These are phyloP conservation scores for Prunus salicina DNA, from an alignment of 306 rosid species.

Conservation along the genomic window DNA sequence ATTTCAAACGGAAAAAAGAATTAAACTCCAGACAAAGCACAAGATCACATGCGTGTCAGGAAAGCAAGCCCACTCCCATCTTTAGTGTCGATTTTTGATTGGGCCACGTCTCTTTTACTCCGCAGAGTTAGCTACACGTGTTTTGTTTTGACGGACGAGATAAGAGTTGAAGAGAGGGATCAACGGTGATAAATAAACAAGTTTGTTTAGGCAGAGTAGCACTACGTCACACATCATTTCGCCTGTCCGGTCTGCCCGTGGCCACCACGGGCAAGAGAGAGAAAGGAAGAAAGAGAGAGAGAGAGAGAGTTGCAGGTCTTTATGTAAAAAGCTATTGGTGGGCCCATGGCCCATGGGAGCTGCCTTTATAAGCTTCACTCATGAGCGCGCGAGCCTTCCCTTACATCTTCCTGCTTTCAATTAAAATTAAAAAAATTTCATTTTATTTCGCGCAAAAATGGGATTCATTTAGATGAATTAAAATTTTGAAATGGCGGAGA, in stretches of 20 bases:
- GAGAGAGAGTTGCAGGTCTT: not conserved
- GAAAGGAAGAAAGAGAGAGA: not conserved
- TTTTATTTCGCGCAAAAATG: not conserved
- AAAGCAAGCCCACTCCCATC: constrained; percentile 13
- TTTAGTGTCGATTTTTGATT: constrained; percentile 6
- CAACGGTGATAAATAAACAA: constrained; percentile 17
- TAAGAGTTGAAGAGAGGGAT: not conserved
- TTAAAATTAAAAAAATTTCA: not conserved
- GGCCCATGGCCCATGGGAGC: not conserved
- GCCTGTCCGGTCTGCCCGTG: constrained; percentile 18
- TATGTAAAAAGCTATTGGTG: constrained; percentile 4
- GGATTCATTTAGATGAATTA: not conserved
- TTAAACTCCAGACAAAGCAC: constrained; percentile 7
- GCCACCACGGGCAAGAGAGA: constrained; percentile 8
- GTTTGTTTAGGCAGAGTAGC: constrained; percentile 13
- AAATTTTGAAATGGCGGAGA: constrained; percentile 38
- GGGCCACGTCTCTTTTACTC: constrained; percentile 25
- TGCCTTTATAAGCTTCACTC: constrained; percentile 6
- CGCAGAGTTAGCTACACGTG: constrained; percentile 29
- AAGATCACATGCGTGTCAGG: constrained; percentile 42
- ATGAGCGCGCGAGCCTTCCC: constrained; percentile 15
- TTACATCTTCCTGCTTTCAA: not conserved
- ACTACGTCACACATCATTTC: constrained; percentile 12
- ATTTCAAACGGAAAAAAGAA: not conserved
- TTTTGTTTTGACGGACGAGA: not conserved